Base-by-base conservation (phyloP, 2,329 filamentous ascomycete genomes). In the Epichloe scottii region DNA sequence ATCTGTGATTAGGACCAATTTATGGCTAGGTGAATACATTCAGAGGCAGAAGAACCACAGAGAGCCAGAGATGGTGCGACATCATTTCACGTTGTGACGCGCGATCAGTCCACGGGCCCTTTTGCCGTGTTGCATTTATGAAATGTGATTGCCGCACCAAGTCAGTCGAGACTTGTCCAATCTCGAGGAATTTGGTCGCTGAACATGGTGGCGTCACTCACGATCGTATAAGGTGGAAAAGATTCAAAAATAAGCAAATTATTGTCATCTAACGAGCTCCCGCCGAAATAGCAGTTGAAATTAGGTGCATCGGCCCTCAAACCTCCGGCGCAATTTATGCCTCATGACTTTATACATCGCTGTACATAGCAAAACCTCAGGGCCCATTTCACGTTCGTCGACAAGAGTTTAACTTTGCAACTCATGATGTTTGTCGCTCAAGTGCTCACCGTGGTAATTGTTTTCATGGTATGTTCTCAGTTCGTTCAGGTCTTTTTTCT, bases 1-100 rank as follows among this genome's bases (percentile, higher is more conserved):
- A 78, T 33, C 46, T 64, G n/a, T 62, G 56, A 51, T n/a, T 44
- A 33, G 7, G 12, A 42, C 11, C 8, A 5, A 7, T 15, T 23
- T 14, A 12, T 42, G 7, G 40, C 12, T 5, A 21, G 23, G 12
- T 33, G 14, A 44, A 44, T 14, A 8, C 26, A 19, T 15, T 5
- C 19, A 26, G 10, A 6, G n/a, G 17, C 17, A 41, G 39, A 41
- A 41, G 39, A 41, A 4, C 14, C 21, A 44, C 3, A 21, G 14
- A n/a, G 10, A 38, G 17, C 7, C 40, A 23, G 17, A 46, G 15
- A 15, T 8, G 40, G 21, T 21, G 26, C 14, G 14, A n/a, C 19
- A 26, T 12, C 19, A 26, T 6, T 1, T 38, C 35, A 38, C 12
- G 35, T 38, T 38, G 12, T 8, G 15, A n/a, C 14, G 35, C 35